Base-by-base conservation (phyloP, 805 yeast species). In the Schwanniomyces pseudopolymorphus region DNA sequence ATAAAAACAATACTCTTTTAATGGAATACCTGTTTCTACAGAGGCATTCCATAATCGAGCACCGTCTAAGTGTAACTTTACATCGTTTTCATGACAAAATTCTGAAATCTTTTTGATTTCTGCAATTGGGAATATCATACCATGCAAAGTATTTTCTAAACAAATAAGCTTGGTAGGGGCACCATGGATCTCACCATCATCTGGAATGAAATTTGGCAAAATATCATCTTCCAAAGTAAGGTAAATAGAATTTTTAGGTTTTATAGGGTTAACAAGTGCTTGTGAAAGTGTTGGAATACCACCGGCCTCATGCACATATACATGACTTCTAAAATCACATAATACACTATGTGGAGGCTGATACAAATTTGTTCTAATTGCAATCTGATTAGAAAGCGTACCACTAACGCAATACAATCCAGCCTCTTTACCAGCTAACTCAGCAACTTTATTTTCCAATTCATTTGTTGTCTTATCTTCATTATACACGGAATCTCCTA, bases 11-110 rank as follows among this genome's bases (percentile, higher is more conserved):
- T 70, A 72, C 46, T 72, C 73, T 36, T 63, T 60, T n/a, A 72
- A 57, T 8, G 67, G 53, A 16, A 71, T 56, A 3, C 75, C 75
- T 3, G 76, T 67, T n/a, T 49, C 75, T 4, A 54, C 69, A 11
- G 67, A 59, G 0, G 77, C 77, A 50, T 72, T 71, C 76, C 76
- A 72, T 43, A 72, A 59, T 38, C 77, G 58, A 2, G 77, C 77
- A 16, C 77, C 77, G 51, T 72, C 77, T 47, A 70, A 61, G 49
- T 72, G 77, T 25, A 72, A 53, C 36, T 57, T 64, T 13, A 72
- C 62, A 46, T 66, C 59, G 46, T 70, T 59, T 21, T 56, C 53
- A 43, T 55, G 57, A 49, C 74, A 67, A 48, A 69, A 72, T 19
- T 49, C 45, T 13, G 74, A 58, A 38, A 72, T 70, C 42, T 59